Evolutionary conservation across 2,329 filamentous ascomycete genomes (phyloP).

Genomic region (Fusarium caatingaense): DNA sequence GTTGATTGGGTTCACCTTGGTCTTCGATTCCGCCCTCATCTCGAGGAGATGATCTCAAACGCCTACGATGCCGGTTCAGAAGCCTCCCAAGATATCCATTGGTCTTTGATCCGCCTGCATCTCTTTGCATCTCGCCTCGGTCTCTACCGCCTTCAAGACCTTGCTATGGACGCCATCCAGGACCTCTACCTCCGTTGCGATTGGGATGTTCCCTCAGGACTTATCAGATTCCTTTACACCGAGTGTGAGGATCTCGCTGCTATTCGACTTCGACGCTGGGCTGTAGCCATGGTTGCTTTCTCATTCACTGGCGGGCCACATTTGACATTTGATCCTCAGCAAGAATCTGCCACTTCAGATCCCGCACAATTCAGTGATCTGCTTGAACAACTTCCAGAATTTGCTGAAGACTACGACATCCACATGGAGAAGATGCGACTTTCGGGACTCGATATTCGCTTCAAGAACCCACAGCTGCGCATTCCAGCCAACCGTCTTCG

Average conservation of each 20-base stretch:
- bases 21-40: slow-evolving; percentile 55
- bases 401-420: slow-evolving; percentile 62
- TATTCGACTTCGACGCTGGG: slow-evolving; percentile 67
- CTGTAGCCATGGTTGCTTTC: slow-evolving; percentile 71
- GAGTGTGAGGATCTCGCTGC: slow-evolving; percentile 62
- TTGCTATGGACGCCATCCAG: slow-evolving; percentile 68
- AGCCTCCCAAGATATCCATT: slow-evolving; percentile 59
- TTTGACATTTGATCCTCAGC: slow-evolving; percentile 47
- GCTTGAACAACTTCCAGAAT: slow-evolving; percentile 58
- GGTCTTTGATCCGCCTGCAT: slow-evolving; percentile 67
- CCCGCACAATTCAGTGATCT: slow-evolving; percentile 56
- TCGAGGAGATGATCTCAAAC: slow-evolving; percentile 55
- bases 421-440: slow-evolving; percentile 65
- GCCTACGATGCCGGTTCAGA: slow-evolving; percentile 47
- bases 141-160: slow-evolving; percentile 64
- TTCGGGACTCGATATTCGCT: slow-evolving; percentile 62
- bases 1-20: slow-evolving; percentile 64
- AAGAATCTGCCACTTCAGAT: slow-evolving; percentile 46
- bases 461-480: slow-evolving; percentile 71
- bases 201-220: slow-evolving; percentile 66
- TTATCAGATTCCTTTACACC: slow-evolving; percentile 65
- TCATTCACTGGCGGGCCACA: slow-evolving; percentile 55
- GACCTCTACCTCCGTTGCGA: slow-evolving; percentile 69
- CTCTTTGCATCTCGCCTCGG: slow-evolving; percentile 66
- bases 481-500: slow-evolving; percentile 66